phyloP scores from a whole-genome alignment of 108 stramenopile genomes.

The Thalassiosira profunda region DNA sequence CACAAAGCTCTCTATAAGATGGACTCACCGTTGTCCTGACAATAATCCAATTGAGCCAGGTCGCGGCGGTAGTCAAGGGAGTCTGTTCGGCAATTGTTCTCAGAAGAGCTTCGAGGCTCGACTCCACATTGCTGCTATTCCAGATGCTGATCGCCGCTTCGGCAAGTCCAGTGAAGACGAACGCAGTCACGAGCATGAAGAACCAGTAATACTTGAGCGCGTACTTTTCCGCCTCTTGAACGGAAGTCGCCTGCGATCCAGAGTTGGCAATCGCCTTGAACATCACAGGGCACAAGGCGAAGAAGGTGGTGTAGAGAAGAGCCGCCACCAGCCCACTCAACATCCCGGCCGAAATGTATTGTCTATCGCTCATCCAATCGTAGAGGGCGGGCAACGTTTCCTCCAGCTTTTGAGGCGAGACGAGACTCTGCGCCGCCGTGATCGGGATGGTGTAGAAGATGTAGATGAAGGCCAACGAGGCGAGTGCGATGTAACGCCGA shows the following conservation, averaged over 20 bases:
- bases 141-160: slow-evolving; percentile 64
- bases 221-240: slow-evolving; percentile 67
- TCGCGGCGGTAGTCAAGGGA: slow-evolving; percentile 64
- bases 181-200: slow-evolving; percentile 86
- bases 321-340: slow-evolving; percentile 72
- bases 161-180: slow-evolving; percentile 71
- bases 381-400: slow-evolving; percentile 56
- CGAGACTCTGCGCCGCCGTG: slow-evolving; percentile 35
- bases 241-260: slow-evolving; percentile 76
- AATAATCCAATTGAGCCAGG: slow-evolving; percentile 94
- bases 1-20: too few relatives aligned
- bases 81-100: slow-evolving; percentile 61
- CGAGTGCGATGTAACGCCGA: slow-evolving; percentile 58
- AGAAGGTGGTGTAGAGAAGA: slow-evolving; percentile 73
- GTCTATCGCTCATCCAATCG: slow-evolving; percentile 27
- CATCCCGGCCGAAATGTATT: slow-evolving; percentile 46
- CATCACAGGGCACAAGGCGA: slow-evolving; percentile 83
- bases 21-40: slow-evolving; percentile 58
- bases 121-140: slow-evolving; percentile 52
- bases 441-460: slow-evolving; percentile 76
- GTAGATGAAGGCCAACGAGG: slow-evolving; percentile 63
- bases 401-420: slow-evolving; percentile 48
- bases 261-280: slow-evolving; percentile 92
- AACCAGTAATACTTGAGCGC: slow-evolving; percentile 89
- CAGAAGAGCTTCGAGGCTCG: slow-evolving; percentile 46